These are phyloP conservation scores for Spathaspora girioi DNA, from an alignment of 805 yeast species.

Conservation along the genomic window DNA sequence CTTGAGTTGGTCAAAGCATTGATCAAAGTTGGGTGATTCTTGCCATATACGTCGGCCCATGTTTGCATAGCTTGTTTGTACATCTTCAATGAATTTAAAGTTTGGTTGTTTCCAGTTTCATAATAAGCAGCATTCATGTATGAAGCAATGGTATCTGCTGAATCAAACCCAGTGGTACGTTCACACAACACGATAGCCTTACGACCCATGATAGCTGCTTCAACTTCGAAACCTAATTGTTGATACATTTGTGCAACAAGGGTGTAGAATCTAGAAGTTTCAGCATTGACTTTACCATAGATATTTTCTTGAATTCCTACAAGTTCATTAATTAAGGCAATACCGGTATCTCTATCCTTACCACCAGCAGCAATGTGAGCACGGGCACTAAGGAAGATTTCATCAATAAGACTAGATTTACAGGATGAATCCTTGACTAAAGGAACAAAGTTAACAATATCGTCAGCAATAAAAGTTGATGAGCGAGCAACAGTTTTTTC, in stretches of 20 bases:
- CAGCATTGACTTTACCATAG: slow-evolving; percentile 76
- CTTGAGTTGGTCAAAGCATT: slow-evolving; percentile 62
- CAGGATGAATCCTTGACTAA: slow-evolving; percentile 68
- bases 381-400: slow-evolving; percentile 66
- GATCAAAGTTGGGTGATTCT: slow-evolving; percentile 66
- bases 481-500: slow-evolving; percentile 16
- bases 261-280: slow-evolving; percentile 68
- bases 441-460: slow-evolving; percentile 70
- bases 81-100: slow-evolving; percentile 58
- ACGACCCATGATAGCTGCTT: slow-evolving; percentile 63
- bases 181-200: slow-evolving; percentile 72
- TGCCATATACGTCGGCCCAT: slow-evolving; percentile 57
- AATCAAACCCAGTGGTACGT: slow-evolving; percentile 77
- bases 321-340: slow-evolving; percentile 65
- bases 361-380: slow-evolving; percentile 26
- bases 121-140: slow-evolving; percentile 71
- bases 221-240: slow-evolving; percentile 51
- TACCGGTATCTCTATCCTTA: slow-evolving; percentile 51
- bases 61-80: slow-evolving; percentile 56
- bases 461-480: slow-evolving; percentile 54
- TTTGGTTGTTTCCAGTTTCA: slow-evolving; percentile 60
- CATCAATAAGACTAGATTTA: slow-evolving; percentile 66
- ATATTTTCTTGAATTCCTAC: slow-evolving; percentile 75
- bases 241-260: slow-evolving; percentile 64
- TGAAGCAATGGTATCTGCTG: slow-evolving; percentile 68